A percentile compares a stretch with the other conserved stretches of the same genome.
phyloP scores from a whole-genome alignment of 306 rosid species.

The Cicer arietinum region DNA sequence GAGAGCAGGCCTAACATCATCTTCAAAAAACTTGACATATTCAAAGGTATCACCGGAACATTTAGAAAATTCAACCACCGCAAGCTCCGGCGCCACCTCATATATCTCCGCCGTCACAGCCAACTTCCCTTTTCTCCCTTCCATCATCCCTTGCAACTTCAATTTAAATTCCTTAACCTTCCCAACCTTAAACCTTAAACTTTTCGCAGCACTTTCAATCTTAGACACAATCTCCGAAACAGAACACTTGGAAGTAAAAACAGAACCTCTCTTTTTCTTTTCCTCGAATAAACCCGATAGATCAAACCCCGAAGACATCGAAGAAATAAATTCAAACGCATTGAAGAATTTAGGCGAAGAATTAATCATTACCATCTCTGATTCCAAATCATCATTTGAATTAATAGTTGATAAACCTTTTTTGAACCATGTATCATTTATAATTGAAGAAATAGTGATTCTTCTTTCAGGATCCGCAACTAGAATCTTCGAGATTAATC shows the following conservation, averaged over 20 bases:
- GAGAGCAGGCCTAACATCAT: constrained; percentile 61
- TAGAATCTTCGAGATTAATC: constrained; percentile 58
- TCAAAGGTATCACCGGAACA: constrained; percentile 78
- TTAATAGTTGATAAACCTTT: constrained; percentile 32
- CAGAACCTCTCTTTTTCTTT: constrained; percentile 52
- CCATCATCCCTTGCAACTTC: constrained; percentile 55
- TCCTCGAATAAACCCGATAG: constrained; percentile 25
- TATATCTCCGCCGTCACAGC: constrained; percentile 61
- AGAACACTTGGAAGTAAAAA: constrained; percentile 72
- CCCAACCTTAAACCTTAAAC: constrained; percentile 57
- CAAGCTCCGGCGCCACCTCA: constrained; percentile 58
- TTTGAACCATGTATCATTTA: constrained; percentile 70
- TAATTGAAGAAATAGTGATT: constrained; percentile 62
- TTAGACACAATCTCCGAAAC: constrained; percentile 57
- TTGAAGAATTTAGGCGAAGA: constrained; percentile 69
- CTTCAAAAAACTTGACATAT: constrained; percentile 68
- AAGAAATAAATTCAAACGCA: constrained; percentile 73
- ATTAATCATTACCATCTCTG: not conserved
- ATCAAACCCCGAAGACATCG: constrained; percentile 64
- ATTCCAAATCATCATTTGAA: not conserved
- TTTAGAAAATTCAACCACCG: constrained; percentile 73
- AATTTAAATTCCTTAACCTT: constrained; percentile 61
- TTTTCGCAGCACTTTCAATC: constrained; percentile 64
- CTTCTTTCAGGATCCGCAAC: constrained; percentile 66
- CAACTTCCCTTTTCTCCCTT: constrained; percentile 71